phyloP scores from a whole-genome alignment of 371 early-diverging fungal genomes.

The Mucor sp. region DNA sequence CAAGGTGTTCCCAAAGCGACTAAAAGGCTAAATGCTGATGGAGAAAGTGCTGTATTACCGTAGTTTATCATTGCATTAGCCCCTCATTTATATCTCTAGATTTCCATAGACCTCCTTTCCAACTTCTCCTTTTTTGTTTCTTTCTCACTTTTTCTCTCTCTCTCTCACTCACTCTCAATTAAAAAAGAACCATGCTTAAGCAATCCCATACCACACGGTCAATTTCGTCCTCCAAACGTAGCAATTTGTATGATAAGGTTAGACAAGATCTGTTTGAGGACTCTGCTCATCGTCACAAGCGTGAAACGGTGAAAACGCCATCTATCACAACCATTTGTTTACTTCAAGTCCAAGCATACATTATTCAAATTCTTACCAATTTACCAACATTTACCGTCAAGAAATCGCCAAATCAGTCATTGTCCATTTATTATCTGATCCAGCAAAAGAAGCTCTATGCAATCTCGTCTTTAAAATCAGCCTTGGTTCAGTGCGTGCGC shows the following conservation, averaged over 20 bases:
- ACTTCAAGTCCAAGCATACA: slow-evolving; percentile 35
- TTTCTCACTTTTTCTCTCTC: background rate
- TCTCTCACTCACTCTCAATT: background rate
- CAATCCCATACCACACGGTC: slow-evolving; percentile 5
- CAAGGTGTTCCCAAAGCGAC: background rate
- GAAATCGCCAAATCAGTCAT: background rate
- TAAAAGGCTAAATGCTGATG: background rate
- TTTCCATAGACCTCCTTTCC: background rate
- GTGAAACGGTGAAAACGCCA: slow-evolving; percentile 12
- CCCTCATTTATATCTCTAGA: background rate
- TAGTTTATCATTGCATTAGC: background rate
- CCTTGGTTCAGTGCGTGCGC: slow-evolving; percentile 18
- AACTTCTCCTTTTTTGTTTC: background rate
- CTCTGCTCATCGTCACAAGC: background rate
- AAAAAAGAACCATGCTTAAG: slow-evolving; percentile 6
- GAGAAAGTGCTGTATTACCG: background rate
- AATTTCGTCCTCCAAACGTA: background rate
- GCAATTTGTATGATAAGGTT: slow-evolving; percentile 18
- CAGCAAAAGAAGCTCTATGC: slow-evolving; percentile 1
- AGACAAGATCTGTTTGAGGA: slow-evolving; percentile 17
- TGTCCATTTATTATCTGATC: background rate
- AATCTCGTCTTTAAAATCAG: slow-evolving; percentile 3
- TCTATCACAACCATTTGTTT: slow-evolving; percentile 40
- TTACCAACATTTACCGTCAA: slow-evolving; percentile 13
- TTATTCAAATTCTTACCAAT: slow-evolving; percentile 30